Evolutionary conservation across 164 flowering plant species (phyloP).

Genomic region (Vitis cinerea): DNA sequence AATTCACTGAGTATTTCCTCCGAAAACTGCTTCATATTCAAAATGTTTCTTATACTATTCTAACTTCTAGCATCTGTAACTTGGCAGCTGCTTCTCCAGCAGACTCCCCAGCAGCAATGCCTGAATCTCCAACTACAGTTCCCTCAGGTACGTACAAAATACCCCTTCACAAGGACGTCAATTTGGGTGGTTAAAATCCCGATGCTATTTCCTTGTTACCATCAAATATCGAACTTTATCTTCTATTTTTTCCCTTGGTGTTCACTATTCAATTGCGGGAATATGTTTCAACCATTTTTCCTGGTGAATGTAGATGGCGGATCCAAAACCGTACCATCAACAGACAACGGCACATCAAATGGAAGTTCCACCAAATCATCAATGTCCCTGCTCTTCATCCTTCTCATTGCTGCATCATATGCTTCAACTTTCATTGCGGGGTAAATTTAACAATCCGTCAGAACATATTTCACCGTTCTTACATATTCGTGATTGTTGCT

Average conservation of each 20-base stretch:
- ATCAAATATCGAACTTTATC: neutral
- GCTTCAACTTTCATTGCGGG: slow-evolving; percentile 27
- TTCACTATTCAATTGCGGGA: neutral
- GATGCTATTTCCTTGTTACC: neutral
- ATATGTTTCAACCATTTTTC: no score
- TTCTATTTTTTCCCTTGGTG: neutral
- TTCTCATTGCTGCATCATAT: slow-evolving; percentile 41
- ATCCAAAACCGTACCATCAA: slow-evolving; percentile 42
- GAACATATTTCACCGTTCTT: neutral
- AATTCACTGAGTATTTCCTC: neutral
- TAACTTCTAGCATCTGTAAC: neutral
- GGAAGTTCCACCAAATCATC: slow-evolving; percentile 43
- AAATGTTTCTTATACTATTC: neutral
- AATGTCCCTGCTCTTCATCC: slow-evolving; percentile 28
- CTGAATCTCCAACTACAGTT: slow-evolving; percentile 26
- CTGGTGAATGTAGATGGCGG: slow-evolving; percentile 34
- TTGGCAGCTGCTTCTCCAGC: slow-evolving; percentile 51
- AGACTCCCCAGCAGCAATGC: slow-evolving; percentile 38
- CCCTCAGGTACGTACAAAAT: slow-evolving; percentile 40
- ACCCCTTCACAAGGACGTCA: neutral
- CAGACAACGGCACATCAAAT: slow-evolving; percentile 36
- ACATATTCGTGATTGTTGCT: neutral
- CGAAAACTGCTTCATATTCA: neutral
- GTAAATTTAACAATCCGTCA: neutral
- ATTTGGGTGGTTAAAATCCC: no score